Base-by-base conservation (phyloP, 2,329 filamentous ascomycete genomes). In the Nannizziopsis barbatae region DNA sequence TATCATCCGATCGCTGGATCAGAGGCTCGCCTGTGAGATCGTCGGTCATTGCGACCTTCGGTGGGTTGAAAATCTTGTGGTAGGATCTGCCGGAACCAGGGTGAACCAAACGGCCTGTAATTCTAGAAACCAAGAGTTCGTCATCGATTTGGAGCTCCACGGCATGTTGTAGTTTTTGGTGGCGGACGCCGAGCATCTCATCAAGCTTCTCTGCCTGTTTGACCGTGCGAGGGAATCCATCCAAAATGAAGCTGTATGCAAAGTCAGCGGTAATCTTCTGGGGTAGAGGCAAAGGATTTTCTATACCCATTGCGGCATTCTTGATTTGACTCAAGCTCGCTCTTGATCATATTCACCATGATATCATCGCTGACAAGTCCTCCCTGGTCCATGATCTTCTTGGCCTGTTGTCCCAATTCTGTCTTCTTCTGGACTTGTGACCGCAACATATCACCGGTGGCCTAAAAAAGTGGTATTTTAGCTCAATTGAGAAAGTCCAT, bases 341-440 rank as follows among this genome's bases (percentile, higher is more conserved):
- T 85, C 80, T 92, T 90, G 75, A 98, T 98, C 92, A 98, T 98
- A 71, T 90, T 88, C 69, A 98, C 86, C 79, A 98, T 90, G 66
- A 98, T 98, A 66, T 96, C 90, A 70, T 98, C 92, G 69, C 88
- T 94, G 67, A 98, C 92, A 51, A 98, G 81, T 59, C 90, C 90
- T 61, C 92, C 92, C 67, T 90, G 84, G 66, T 98, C 92, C 92
- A 98, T 98, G 70, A 98, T 98, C 81, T 96, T 96, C 83, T 98
- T 98, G 57, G 92, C 92, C 75, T 95, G 88, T 65, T 85, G 80
- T 60, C 92, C 92, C 56, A 98, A 81, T 52, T 85, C 72, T 50
- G 92, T 98, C 81, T 96, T 95, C 74, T 94, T 93, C 57, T 90
- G 85, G 65, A 98, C 92, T 71, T 98, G 92, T 58, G 89, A 94